Evolutionary conservation across 768 basidiomycete genomes (phyloP), one percentile per base, ranked within the genome.

Genomic region (Amanita thiersii): DNA sequence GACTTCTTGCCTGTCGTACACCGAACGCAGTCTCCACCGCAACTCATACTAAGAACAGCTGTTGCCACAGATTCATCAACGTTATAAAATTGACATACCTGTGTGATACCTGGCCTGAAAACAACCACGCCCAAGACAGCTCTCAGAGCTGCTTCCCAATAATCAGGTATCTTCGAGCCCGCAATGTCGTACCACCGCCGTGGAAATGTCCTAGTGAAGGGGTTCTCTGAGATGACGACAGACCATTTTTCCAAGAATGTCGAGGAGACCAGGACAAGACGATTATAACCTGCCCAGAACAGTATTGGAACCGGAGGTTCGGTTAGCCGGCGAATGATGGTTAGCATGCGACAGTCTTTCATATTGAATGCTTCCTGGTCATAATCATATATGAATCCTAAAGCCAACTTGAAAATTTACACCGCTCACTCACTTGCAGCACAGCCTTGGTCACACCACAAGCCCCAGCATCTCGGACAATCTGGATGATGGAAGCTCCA

Each of bases 1-100:
- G 18, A 84, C 62, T 54, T 89, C 87, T 48, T 81, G 81, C 42
- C 79, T 68, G 54, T 90, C 86, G 49, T 87, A 89, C 15, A 81
- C 75, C 11, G 73, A 63, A 47, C 78, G 68, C 44, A 90, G 62
- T 35, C 83, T 67, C 82, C 82, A 86, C 39, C 75, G 68, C 41
- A 89, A 61, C 53, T 88, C 83, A 9, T 64, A 64, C 86, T 88
- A 47, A n/a, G 17, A 11, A 37, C 44, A 43, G 20, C 41, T 24
- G 33, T 42, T 24, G 46, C 24, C 17, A 33, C 46, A 42, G 33
- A 25, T 25, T 26, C 14, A 8, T 19, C 5, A 19, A 7, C n/a
- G n/a, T 10, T 15, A 4, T 29, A 17, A 15, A 10, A 11, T 14
- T 24, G 23, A 56, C 73, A 48, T 50, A 83, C 86, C 70, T 86